Conservation (phyloP, 1,139 yeast species). For the Nakaseomyces glabratus region DNA sequence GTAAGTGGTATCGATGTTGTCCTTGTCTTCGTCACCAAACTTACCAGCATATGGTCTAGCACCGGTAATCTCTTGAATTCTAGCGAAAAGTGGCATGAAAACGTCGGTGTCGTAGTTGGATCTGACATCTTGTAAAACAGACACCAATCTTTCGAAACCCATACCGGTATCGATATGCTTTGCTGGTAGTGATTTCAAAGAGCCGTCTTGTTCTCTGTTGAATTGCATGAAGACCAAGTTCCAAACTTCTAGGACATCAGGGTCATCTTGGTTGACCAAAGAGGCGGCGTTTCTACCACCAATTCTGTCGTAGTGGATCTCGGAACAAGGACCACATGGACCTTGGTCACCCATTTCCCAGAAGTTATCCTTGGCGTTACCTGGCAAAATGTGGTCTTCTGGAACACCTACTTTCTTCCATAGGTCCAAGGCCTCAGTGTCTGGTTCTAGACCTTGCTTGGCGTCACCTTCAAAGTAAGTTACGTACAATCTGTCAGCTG, state of each 20-base stretch:
- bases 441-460: slow-evolving; percentile 78
- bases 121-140: slow-evolving; percentile 78
- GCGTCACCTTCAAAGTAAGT: slow-evolving; percentile 94
- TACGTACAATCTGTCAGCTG: slow-evolving; percentile 74
- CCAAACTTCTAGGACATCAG: slow-evolving; percentile 96
- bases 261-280: slow-evolving; percentile 92
- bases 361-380: slow-evolving; percentile 81
- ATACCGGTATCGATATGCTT: slow-evolving; percentile 96
- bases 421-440: slow-evolving; percentile 79
- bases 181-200: slow-evolving; percentile 76
- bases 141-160: slow-evolving; percentile 97
- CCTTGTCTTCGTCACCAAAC: slow-evolving; percentile 84
- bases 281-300: slow-evolving; percentile 93
- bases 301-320: slow-evolving; percentile 92
- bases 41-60: slow-evolving; percentile 85
- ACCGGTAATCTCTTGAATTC: slow-evolving; percentile 86
- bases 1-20: slow-evolving; percentile 96
- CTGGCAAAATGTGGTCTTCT: slow-evolving; percentile 89
- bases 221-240: slow-evolving; percentile 92
- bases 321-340: slow-evolving; percentile 99
- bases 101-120: slow-evolving; percentile 98
- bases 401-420: slow-evolving; percentile 86
- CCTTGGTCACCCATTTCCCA: slow-evolving; percentile 99
- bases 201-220: slow-evolving; percentile 86
- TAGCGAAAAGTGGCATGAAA: slow-evolving; percentile 74